phyloP scores from a whole-genome alignment of 1,284 basidiomycete genomes.

The Cerrena zonata region DNA sequence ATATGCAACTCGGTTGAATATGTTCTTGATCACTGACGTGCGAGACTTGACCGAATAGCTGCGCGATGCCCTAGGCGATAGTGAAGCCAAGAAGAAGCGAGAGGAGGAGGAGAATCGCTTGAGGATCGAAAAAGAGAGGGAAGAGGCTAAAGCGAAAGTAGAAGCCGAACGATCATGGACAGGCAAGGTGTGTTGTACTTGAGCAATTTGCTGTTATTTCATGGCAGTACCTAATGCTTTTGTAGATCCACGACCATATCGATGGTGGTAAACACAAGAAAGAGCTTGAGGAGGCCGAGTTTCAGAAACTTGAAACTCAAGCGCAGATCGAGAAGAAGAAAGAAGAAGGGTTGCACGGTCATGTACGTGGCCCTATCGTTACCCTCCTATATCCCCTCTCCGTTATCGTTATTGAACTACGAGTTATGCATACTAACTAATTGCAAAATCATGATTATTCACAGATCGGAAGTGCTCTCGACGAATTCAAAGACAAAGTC shows the following conservation, averaged over 20 bases:
- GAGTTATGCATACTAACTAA: not conserved
- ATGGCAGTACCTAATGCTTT: not conserved
- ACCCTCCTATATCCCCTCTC: no score
- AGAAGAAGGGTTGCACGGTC: not conserved
- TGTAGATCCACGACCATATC: conserved; percentile 9
- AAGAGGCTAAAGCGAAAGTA: conserved; percentile 9
- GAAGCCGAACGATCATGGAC: conserved; percentile 6
- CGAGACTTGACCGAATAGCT: not conserved
- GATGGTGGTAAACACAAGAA: conserved; percentile 9
- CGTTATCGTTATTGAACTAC: not conserved
- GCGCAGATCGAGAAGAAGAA: conserved; percentile 8
- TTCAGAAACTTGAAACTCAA: conserved; percentile 4
- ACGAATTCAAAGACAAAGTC: conserved; percentile 7
- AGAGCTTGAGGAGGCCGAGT: conserved; percentile 10
- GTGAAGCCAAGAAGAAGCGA: conserved; percentile 1
- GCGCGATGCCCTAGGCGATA: conserved; percentile 8
- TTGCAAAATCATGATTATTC: no score
- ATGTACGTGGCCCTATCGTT: conserved; percentile 1
- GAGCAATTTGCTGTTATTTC: not conserved
- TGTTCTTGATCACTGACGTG: not conserved
- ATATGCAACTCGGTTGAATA: no score
- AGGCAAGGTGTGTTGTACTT: conserved; percentile 4
- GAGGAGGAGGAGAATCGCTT: conserved; percentile 9
- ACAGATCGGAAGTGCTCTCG: conserved; percentile 3
- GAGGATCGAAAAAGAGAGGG: conserved; percentile 10